Conservation (phyloP, 352 stramenopile genomes). For the Phytophthora pisi region DNA sequence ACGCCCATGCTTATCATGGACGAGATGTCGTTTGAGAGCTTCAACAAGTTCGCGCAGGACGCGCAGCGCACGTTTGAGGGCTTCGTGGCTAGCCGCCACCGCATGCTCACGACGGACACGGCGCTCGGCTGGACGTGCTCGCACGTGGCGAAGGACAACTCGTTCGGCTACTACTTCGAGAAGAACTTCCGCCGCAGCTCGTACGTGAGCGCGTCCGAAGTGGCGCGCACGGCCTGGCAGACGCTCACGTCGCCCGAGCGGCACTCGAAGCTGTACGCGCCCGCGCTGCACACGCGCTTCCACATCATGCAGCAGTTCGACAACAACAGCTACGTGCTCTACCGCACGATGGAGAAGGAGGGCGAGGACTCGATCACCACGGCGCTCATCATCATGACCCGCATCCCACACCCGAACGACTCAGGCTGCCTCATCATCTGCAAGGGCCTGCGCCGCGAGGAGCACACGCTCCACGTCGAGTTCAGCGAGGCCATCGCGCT, state of each 20-base stretch:
- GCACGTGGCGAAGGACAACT: constrained; percentile 53
- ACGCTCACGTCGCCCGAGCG: constrained; percentile 48
- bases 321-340: constrained; percentile 57
- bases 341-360: constrained; percentile 65
- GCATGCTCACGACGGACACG: constrained; percentile 56
- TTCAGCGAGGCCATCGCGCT: constrained; percentile 49
- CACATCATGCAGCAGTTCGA: constrained; percentile 66
- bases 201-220: constrained; percentile 30
- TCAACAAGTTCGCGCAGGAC: constrained; percentile 50
- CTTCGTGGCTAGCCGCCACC: constrained; percentile 45
- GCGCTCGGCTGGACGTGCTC: constrained; percentile 60
- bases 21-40: constrained; percentile 62
- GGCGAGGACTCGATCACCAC: constrained; percentile 64
- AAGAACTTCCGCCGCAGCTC: constrained; percentile 41
- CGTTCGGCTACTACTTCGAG: constrained; percentile 63
- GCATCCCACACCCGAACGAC: constrained; percentile 43
- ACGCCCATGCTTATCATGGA: constrained; percentile 63
- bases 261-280: constrained; percentile 59
- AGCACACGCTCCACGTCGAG: constrained; percentile 56
- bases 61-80: constrained; percentile 46
- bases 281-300: constrained; percentile 57
- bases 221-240: constrained; percentile 48
- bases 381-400: constrained; percentile 62
- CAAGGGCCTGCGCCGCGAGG: constrained; percentile 54
- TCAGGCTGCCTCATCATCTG: constrained; percentile 56